Percentiles rank a stretch among this genome's conserved stretches.
phyloP scores from a whole-genome alignment of 306 rosid genomes.

The Pyrus bretschneideri region DNA sequence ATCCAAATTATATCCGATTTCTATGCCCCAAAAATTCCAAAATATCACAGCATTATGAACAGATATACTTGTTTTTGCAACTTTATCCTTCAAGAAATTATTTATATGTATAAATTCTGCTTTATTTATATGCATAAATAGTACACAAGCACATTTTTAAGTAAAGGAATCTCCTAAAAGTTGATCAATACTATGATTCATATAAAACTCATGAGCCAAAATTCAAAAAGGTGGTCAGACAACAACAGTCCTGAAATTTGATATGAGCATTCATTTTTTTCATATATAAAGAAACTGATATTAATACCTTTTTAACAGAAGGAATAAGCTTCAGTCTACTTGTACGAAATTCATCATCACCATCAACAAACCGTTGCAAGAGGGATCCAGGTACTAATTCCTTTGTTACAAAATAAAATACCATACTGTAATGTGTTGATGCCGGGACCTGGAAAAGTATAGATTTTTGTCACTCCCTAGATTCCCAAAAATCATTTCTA shows the following conservation, averaged over 20 bases:
- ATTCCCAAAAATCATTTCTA: background rate
- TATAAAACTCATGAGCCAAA: background rate
- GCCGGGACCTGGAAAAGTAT: constrained; percentile 67
- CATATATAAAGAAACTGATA: background rate
- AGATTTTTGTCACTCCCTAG: constrained; percentile 23
- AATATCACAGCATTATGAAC: background rate
- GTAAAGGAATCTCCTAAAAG: background rate
- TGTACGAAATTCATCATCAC: constrained; percentile 95
- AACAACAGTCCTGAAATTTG: background rate
- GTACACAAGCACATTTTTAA: background rate
- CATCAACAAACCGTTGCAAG: constrained; percentile 93
- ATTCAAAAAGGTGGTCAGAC: background rate
- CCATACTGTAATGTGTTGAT: constrained; percentile 95
- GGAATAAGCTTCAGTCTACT: constrained; percentile 97
- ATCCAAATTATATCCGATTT: background rate
- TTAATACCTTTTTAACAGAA: constrained; percentile 88
- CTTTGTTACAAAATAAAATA: constrained; percentile 84
- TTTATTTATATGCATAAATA: background rate
- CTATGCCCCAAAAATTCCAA: background rate
- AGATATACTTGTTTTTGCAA: background rate
- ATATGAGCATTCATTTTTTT: background rate
- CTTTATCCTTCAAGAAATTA: no score
- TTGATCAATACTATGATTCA: background rate
- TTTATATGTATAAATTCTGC: background rate
- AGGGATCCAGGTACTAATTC: constrained; percentile 84